Percentiles rank a stretch among this genome's conserved stretches.
Evolutionary conservation across 2,329 filamentous ascomycete species (phyloP).

Genomic region (Verticillium longisporum): DNA sequence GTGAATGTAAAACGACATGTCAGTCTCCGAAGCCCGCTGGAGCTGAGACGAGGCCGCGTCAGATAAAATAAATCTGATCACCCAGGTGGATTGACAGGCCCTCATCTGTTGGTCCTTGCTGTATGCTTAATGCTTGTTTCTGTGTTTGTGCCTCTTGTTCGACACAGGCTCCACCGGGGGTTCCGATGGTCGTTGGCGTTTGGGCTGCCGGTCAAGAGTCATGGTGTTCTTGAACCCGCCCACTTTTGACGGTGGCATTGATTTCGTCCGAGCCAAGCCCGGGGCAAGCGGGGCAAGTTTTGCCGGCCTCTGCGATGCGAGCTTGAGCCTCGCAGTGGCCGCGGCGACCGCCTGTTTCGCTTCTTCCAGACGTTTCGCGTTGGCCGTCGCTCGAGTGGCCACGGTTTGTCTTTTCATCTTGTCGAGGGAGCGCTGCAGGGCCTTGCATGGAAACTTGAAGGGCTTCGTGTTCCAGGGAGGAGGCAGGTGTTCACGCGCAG

Average conservation of each 20-base stretch:
- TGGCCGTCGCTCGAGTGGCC: background rate
- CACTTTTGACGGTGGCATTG: background rate
- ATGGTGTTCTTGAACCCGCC: no score
- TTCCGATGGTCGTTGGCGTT: no score
- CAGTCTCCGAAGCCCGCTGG: background rate
- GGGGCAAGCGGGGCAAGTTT: background rate
- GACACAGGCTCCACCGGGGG: background rate
- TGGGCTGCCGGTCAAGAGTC: no score
- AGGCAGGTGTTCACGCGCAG: slow-evolving; percentile 1
- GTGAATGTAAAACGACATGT: background rate
- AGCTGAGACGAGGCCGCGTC: background rate
- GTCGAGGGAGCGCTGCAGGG: background rate
- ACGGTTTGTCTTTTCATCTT: background rate
- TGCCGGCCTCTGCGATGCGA: background rate
- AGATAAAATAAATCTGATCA: no score
- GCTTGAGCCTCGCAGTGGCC: slow-evolving; percentile 1
- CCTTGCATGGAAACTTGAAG: slow-evolving; percentile 2
- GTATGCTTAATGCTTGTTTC: background rate
- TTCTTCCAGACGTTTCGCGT: slow-evolving; percentile 7
- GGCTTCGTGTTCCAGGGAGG: background rate
- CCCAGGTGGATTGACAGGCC: no score
- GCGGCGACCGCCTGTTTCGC: slow-evolving; percentile 13
- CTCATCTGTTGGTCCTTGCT: background rate
- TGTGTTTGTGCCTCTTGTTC: background rate
- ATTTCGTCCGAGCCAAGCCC: background rate